Conservation (phyloP, 2,329 filamentous ascomycete genomes). For the Ilyonectria sp. region DNA sequence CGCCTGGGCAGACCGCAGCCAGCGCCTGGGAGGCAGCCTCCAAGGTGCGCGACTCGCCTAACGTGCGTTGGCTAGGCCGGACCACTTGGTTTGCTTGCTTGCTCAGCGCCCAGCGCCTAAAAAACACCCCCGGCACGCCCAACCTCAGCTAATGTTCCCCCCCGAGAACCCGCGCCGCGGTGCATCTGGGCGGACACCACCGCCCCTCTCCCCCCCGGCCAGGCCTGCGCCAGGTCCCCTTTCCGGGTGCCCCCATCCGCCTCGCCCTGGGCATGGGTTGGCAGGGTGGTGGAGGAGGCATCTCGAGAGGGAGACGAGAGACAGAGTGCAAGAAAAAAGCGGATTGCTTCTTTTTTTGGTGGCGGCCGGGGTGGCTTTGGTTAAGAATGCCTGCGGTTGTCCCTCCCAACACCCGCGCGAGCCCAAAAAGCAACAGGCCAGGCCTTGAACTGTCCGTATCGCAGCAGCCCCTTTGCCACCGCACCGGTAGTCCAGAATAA, state of each 20-base stretch:
- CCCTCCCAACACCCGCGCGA: background rate
- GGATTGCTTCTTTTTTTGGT: slow-evolving; percentile 3
- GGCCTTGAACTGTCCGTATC: background rate
- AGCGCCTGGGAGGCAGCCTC: background rate
- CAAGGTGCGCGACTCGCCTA: slow-evolving; percentile 1
- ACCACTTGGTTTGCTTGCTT: no score
- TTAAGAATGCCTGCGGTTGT: background rate
- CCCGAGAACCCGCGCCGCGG: background rate
- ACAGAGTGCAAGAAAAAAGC: background rate
- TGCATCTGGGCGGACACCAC: background rate
- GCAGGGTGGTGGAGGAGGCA: background rate
- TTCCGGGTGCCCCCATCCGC: background rate
- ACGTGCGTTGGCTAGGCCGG: background rate
- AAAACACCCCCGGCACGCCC: background rate
- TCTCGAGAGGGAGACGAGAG: background rate
- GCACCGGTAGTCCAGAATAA: slow-evolving; percentile 16
- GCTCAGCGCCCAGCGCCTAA: background rate
- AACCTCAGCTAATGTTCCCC: background rate
- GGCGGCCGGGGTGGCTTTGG: slow-evolving; percentile 2
- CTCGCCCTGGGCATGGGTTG: background rate
- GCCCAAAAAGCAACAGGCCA: slow-evolving; percentile 1
- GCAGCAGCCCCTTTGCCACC: slow-evolving; percentile 14
- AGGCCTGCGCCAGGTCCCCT: background rate
- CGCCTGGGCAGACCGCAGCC: background rate
- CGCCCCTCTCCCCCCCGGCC: no score